Evolutionary conservation across 805 yeast species (phyloP), one percentile per base, ranked within the genome.

Genomic region (Candida broadrunensis): DNA sequence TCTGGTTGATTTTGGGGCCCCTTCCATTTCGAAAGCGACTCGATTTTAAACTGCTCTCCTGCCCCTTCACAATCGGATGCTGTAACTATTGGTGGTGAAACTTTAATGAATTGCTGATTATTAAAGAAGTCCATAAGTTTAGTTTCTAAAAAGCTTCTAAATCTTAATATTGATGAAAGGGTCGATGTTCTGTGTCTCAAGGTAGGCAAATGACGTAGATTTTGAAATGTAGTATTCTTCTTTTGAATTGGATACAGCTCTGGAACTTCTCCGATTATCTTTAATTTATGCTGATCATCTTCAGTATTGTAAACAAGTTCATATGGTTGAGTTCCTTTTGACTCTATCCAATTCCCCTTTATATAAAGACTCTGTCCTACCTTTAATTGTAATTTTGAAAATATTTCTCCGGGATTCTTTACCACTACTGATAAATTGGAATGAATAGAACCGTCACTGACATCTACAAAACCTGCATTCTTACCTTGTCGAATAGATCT

Each of bases 61-160:
- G 96, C 97, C 14, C 99, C 98, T 65, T 93, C 99, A 58, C 98
- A 91, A 59, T 93, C 99, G 1, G 95, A 80, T 9, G 87, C 72
- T 0, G 99, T 93, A 17, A 91, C 65, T 11, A 91, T 52, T 6
- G 99, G 99, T 3, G 98, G 95, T 19, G 81, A 71, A 0, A 87
- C 88, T 64, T 88, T 90, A 12, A 72, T 63, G 49, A 87, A 88
- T 12, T 75, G 75, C 15, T 73, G 51, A 0, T 54, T 41, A 15
- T 69, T 63, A 58, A 88, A 87, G 50, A 78, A 87, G 2, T 65
- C 65, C 31, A 72, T 62, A 6, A 89, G 50, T 23, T 68, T 59
- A 1, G 65, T 48, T 49, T 88, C 88, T 1, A 86, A 68, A 35
- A 66, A 67, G 0, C 97, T 86, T 50, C 98, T 71, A 48, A 85